These are phyloP conservation scores for Solanum stenotomum DNA, from an alignment of 257 asterid genomes.

Conservation along the genomic window DNA sequence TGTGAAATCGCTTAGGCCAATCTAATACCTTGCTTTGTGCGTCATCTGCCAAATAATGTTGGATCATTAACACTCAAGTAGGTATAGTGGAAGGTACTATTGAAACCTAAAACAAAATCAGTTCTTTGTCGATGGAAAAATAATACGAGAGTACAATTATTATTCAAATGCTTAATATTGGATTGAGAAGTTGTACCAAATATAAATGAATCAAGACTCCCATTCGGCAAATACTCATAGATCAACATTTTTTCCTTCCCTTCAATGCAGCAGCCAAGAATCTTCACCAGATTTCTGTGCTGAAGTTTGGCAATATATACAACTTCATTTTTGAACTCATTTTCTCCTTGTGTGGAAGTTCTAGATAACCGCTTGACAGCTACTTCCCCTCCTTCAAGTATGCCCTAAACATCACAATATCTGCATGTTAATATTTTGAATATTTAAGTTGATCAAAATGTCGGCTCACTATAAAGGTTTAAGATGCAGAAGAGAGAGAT, in stretches of 20 bases:
- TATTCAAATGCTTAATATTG: background rate
- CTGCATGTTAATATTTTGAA: background rate
- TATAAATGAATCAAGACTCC: constrained; percentile 38
- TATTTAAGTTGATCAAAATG: background rate
- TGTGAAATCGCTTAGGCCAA: constrained; percentile 38
- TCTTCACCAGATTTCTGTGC: constrained; percentile 49
- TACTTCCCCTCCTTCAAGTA: constrained; percentile 31
- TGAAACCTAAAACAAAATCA: background rate
- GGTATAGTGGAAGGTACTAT: background rate
- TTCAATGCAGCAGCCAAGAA: constrained; percentile 43
- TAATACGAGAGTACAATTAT: background rate
- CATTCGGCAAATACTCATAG: constrained; percentile 48
- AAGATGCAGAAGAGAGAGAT: too few species aligned
- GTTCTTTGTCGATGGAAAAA: background rate
- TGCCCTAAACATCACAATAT: constrained; percentile 21
- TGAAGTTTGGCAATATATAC: constrained; percentile 35
- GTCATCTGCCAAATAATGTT: constrained; percentile 14
- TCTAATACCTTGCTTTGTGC: constrained; percentile 6
- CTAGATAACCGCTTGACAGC: constrained; percentile 50
- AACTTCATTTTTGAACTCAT: constrained; percentile 51
- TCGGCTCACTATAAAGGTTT: too few species aligned
- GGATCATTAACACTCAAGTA: background rate
- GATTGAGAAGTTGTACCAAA: constrained; percentile 23
- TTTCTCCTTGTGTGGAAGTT: constrained; percentile 39
- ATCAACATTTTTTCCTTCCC: constrained; percentile 38